A percentile compares a stretch with the other conserved stretches of the same genome.
Conservation (phyloP, 345 rosid species). For the Linum usitatissimum region DNA sequence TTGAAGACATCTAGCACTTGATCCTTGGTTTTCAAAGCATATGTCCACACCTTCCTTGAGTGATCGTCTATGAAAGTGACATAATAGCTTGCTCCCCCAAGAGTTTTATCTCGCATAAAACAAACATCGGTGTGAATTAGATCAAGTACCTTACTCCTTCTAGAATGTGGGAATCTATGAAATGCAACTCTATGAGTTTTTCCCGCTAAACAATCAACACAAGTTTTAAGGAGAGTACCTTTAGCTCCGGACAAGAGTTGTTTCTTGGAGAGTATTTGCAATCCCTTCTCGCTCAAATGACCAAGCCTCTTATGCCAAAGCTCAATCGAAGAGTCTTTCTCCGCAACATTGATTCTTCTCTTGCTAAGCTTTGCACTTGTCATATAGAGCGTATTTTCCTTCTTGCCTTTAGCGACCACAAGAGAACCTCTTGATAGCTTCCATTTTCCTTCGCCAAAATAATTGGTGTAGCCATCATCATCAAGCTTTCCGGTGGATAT, state of each 20-base stretch:
- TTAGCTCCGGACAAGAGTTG: not conserved
- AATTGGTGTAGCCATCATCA: not conserved
- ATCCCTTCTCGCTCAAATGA: conserved; percentile 1
- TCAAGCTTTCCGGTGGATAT: not conserved
- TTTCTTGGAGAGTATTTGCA: not conserved
- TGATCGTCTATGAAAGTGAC: too few species aligned
- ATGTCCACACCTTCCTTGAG: too few species aligned
- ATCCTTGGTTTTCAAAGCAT: too few species aligned
- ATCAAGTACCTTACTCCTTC: not conserved
- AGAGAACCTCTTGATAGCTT: conserved; percentile 4
- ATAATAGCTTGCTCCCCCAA: not conserved
- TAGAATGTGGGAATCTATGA: not conserved
- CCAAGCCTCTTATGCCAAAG: not conserved
- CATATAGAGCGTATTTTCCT: not conserved
- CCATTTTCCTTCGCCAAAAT: not conserved
- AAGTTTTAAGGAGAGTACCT: not conserved
- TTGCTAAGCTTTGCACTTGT: not conserved
- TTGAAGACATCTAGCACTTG: too few species aligned
- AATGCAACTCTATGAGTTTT: not conserved
- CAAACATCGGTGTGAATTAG: not conserved
- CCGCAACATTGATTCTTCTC: not conserved
- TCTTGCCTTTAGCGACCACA: not conserved
- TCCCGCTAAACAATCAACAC: conserved; percentile 2
- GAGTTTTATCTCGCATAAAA: not conserved
- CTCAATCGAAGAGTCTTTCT: too few species aligned